phyloP scores from a whole-genome alignment of 768 basidiomycete species.

The Collybia mongolica region DNA sequence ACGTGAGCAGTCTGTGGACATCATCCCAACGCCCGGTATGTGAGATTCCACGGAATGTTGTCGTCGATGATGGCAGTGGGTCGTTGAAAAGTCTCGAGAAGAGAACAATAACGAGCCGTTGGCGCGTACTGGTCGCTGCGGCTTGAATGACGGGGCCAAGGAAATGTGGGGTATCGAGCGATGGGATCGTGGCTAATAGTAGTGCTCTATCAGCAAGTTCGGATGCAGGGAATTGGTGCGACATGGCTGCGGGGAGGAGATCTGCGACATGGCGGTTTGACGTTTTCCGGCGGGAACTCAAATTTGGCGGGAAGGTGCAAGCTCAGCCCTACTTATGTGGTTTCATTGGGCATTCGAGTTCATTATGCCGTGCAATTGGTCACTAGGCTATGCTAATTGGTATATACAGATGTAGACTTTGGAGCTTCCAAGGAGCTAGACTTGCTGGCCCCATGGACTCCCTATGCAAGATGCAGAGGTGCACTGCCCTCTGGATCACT shows the following conservation, averaged over 20 bases:
- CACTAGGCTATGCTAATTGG: too few species aligned
- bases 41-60: constrained; percentile 22
- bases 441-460: too few species aligned
- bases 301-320: background rate
- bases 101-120: constrained; percentile 61
- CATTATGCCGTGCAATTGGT: too few species aligned
- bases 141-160: constrained; percentile 52
- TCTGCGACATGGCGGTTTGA: constrained; percentile 6
- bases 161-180: constrained; percentile 51
- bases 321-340: too few species aligned
- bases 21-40: constrained; percentile 56
- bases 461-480: too few species aligned
- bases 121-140: constrained; percentile 45
- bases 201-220: constrained; percentile 31
- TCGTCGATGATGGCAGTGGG: constrained; percentile 17
- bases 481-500: too few species aligned
- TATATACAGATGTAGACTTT: too few species aligned
- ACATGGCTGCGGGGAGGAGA: too few species aligned
- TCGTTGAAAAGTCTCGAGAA: constrained; percentile 60
- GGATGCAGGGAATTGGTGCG: constrained; percentile 17
- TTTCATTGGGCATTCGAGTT: too few species aligned
- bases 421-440: too few species aligned
- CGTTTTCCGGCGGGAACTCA: too few species aligned
- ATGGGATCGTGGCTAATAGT: constrained; percentile 54
- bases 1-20: constrained; percentile 77